Base-by-base conservation (phyloP, 2,329 filamentous ascomycete genomes). In the Albifimbria verrucaria region DNA sequence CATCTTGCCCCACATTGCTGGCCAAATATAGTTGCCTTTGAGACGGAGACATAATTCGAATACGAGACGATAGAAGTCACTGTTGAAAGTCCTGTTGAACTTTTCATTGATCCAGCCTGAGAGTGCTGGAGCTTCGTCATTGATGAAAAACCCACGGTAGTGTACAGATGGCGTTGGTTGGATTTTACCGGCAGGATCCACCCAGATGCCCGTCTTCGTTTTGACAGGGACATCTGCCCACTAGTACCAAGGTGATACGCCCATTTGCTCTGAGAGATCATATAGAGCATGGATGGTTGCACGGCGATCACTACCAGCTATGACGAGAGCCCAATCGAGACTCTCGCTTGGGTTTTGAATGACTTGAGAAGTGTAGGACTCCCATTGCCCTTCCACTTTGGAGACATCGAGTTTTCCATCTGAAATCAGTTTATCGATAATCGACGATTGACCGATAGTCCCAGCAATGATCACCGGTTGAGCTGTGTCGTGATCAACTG, bases 1-100 rank as follows among this genome's bases (percentile, higher is more conserved):
- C 77, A 89, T 89, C 57, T 78, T 81, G 6, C 78, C 81, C 88
- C 87, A 91, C 65, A 83, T 76, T 1, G 86, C 80, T 0, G 88
- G 88, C 88, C 88, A 91, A 49, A 91, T 73, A 62, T 90, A 90
- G 67, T 91, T 91, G n/a, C 87, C 87, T 36, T 83, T 79, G 23
- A 88, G 75, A 7, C 88, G 79, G 6, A 91, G 79, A 1, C 90
- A 71, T 1, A 91, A 74, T 69, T 91, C 88, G 56, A 89, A 90
- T 18, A 91, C 81, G 20, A 81, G 79, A 3, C 78, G 72, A 68
- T 91, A 89, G 7, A 88, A 88, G 1, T 88, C 78, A 22, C 77
- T 76, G 15, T 72, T 72, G 63, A 88, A 87, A 58, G 87, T 85
- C 5, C 80, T 76, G 1, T 76, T 71, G 51, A 79, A 76, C 46